Evolutionary conservation across 2,329 filamentous ascomycete genomes (phyloP), one percentile per base, ranked within the genome.

Genomic region (Ophiostoma ulmi): DNA sequence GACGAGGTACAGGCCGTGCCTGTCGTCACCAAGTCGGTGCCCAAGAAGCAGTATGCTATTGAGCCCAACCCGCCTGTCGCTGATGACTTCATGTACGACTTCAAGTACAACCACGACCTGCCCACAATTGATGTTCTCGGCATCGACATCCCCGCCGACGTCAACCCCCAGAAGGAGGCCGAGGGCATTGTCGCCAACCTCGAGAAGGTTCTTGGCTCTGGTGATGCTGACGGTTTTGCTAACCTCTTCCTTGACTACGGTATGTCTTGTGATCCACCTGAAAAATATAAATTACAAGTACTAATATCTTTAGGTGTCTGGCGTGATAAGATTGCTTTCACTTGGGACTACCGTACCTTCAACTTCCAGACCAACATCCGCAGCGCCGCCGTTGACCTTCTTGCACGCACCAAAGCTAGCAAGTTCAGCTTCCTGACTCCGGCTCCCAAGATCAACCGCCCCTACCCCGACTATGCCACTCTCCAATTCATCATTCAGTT

Each of bases 21-120:
- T 31, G 63, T 66, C 31, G 69, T 70, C 13, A 58, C 63, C 69
- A 70, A 67, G 41, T 36, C 22, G 17, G 39, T 8, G 20, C 39
- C 69, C 63, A 70, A 70, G 69, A 58, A 67, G 63, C 69, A 70
- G 44, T 70, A 70, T 41, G 69, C 69, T 6, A 11, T 70, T n/a
- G 69, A 70, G 69, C 63, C 69, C 63, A 70, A 70, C 64, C 69
- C 69, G 39, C 78, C 78, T 0, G 77, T 80, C 14, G 78, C 79
- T 4, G 79, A 81, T 71, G 74, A 80, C 72, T 80, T 76, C 74
- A 81, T 80, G 79, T 81, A 81, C 72, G 79, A 79, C 69, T 81
- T 81, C 76, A 79, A 79, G 73, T 80, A 79, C 75, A 80, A 80
- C 67, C 77, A 79, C 69, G 48, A 69, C n/a, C 77, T 80, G 68